Evolutionary conservation across 352 stramenopile genomes (phyloP), one percentile per base, ranked within the genome.

Genomic region (Thraustochytrium striatum): DNA sequence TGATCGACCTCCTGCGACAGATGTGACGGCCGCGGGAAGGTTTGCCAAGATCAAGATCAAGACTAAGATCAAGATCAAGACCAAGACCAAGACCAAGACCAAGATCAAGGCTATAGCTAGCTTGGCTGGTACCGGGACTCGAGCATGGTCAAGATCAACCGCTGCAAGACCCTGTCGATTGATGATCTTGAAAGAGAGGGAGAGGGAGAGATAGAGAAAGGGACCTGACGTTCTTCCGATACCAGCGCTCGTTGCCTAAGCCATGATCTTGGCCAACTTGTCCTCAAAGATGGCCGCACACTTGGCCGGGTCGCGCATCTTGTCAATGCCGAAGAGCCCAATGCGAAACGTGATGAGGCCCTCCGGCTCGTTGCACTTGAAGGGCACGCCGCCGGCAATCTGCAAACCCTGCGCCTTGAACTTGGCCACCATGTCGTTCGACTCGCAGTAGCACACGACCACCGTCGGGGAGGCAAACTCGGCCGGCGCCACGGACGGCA

Each of bases 321-420:
- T 93, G 72, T 93, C 88, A n/a, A 93, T 78, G 52, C 88, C 88
- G 85, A 93, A 93, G 28, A 93, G 78, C 59, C 88, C 88, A 36
- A 93, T 86, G 39, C 88, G 81, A 70, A 93, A 93, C 1, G 88
- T 91, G 41, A 89, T 89, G 53, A 90, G 72, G 19, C 85, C 85
- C 38, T 88, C 84, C 21, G 87, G 87, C 78, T 93, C 88, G 79
- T 91, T 87, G 81, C 91, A 89, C 43, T 85, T 85, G 86, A 89
- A 91, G 55, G 86, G 86, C 0, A 91, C 87, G 39, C 87, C 87
- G 79, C 86, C 88, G 9, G 88, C 88, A 82, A 93, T 91, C 82
- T 93, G 88, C 41, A 93, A 69, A 68, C 85, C 83, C 61, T 86
- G 58, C 11, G 82, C 65, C 82, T 92, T 91, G 81, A 93, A 93